These are phyloP conservation scores for Fusarium euwallaceae DNA, from an alignment of 2,329 filamentous ascomycete genomes.

Conservation along the genomic window DNA sequence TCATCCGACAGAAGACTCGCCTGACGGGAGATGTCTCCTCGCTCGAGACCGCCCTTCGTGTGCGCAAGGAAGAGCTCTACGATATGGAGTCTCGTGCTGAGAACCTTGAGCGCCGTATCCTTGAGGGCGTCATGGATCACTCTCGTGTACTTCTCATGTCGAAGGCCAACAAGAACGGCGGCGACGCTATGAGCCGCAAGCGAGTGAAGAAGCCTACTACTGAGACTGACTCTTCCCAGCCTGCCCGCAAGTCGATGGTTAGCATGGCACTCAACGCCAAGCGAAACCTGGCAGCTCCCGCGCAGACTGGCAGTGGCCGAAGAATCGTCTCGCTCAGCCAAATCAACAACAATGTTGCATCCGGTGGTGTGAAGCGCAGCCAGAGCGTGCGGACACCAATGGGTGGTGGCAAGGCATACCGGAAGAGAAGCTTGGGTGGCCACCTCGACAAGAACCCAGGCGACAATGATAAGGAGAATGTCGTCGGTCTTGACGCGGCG, in stretches of 20 bases:
- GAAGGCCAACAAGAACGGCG: constrained; percentile 65
- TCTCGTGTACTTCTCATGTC: constrained; percentile 89
- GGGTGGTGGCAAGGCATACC: constrained; percentile 57
- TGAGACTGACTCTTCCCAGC: constrained; percentile 44
- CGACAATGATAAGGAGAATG: constrained; percentile 73
- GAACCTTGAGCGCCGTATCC: constrained; percentile 87
- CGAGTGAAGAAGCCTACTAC: constrained; percentile 60
- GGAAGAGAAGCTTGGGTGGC: constrained; percentile 79
- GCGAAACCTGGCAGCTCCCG: constrained; percentile 61
- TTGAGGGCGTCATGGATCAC: constrained; percentile 97
- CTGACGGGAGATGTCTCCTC: constrained; percentile 89
- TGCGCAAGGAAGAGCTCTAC: constrained; percentile 91
- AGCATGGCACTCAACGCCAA: constrained; percentile 68
- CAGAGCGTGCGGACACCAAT: constrained; percentile 79
- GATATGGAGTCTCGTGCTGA: constrained; percentile 93
- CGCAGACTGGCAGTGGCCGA: constrained; percentile 70
- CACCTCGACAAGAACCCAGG: constrained; percentile 62
- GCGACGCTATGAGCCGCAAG: constrained; percentile 72
- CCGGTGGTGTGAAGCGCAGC: constrained; percentile 77
- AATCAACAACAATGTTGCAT: constrained; percentile 81
- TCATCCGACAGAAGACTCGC: constrained; percentile 82
- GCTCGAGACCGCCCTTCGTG: constrained; percentile 88
- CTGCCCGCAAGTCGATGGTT: constrained; percentile 55
- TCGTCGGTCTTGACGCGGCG: constrained; percentile 69
- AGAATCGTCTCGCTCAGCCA: constrained; percentile 93